Base-by-base conservation (phyloP, 345 rosid genomes). In the Psidium friedrichsthalianum region DNA sequence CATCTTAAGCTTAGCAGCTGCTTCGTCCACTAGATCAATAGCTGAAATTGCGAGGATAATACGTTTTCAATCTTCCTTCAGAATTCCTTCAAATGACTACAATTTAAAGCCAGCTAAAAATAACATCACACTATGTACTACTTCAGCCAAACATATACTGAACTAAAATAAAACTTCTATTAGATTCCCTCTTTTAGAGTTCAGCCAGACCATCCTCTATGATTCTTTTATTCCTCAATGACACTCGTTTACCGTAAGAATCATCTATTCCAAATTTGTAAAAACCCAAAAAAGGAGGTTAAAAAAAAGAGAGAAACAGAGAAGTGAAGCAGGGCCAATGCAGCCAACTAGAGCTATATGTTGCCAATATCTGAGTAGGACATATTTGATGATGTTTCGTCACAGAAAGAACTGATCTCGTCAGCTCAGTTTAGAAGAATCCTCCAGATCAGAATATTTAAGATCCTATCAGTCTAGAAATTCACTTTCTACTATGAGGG, bases 1-100 rank as follows among this genome's bases (percentile, higher is more conserved):
- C 99, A 98, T 98, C 89, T 98, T 98, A 90, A 98, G 86, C 89
- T 98, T 98, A 56, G 99, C 99, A 10, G 99, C 99, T 40, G 99
- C 99, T 93, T 98, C 99, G 89, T 98, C 99, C 82, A 98, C 99
- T 83, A 98, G 91, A 89, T 98, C 99, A 88, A 98, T 98, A 84
- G 99, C 99, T 98, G 94, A 91, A 87, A 81, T 80, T 82, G 44
- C 8, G 2, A 55, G 74, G 47, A 36, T 11, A 69, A 18, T 36
- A 69, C 24, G 11, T 36, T 21, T 32, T 69, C 47, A 25, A 27
- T 27, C 58, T 55, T 36, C 80, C 47, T 36, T 69, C 47, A 69
- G 24, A 69, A 69, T 69, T 69, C 78, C 47, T 69, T 18, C 78
- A 69, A 32, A 16, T 69, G 78, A 69, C 47, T 69, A 69, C 83